Conservation (phyloP, 2,329 filamentous ascomycete genomes). For the Parastagonospora avenae region DNA sequence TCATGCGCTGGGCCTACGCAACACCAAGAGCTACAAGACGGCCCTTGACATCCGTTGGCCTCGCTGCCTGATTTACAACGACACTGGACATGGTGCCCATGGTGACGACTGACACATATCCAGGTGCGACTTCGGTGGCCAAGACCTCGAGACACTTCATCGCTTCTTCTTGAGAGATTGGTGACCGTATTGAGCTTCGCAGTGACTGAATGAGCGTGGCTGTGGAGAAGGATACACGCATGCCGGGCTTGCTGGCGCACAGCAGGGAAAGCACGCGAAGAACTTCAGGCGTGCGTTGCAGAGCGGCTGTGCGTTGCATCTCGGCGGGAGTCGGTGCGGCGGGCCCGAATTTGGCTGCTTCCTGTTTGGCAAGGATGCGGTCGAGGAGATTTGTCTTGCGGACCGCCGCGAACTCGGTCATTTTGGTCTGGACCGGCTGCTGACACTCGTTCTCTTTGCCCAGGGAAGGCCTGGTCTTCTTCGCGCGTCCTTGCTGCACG, state of each 20-base stretch:
- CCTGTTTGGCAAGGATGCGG: slow-evolving; percentile 58
- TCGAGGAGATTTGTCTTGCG: slow-evolving; percentile 55
- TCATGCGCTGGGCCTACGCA: background rate
- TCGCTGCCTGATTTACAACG: slow-evolving; percentile 47
- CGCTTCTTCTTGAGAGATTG: slow-evolving; percentile 53
- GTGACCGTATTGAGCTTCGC: slow-evolving; percentile 53
- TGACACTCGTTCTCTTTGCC: slow-evolving; percentile 42
- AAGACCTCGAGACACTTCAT: slow-evolving; percentile 51
- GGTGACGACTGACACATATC: slow-evolving; percentile 48
- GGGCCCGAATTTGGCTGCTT: slow-evolving; percentile 44
- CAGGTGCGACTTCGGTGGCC: slow-evolving; percentile 50
- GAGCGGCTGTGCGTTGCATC: slow-evolving; percentile 52
- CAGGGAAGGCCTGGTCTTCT: slow-evolving; percentile 32
- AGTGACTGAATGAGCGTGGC: slow-evolving; percentile 49
- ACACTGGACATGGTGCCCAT: slow-evolving; percentile 51
- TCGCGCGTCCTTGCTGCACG: slow-evolving; percentile 49
- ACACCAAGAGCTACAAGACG: slow-evolving; percentile 39
- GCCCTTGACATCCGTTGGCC: slow-evolving; percentile 40
- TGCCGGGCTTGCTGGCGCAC: slow-evolving; percentile 40
- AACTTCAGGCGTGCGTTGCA: slow-evolving; percentile 55
- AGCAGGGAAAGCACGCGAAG: slow-evolving; percentile 51
- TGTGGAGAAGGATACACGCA: slow-evolving; percentile 53
- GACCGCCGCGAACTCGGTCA: slow-evolving; percentile 45
- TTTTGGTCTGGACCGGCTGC: slow-evolving; percentile 39
- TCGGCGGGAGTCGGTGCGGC: slow-evolving; percentile 49